Evolutionary conservation across 2,329 filamentous ascomycete species (phyloP).

Genomic region (Colletotrichum australisinense): DNA sequence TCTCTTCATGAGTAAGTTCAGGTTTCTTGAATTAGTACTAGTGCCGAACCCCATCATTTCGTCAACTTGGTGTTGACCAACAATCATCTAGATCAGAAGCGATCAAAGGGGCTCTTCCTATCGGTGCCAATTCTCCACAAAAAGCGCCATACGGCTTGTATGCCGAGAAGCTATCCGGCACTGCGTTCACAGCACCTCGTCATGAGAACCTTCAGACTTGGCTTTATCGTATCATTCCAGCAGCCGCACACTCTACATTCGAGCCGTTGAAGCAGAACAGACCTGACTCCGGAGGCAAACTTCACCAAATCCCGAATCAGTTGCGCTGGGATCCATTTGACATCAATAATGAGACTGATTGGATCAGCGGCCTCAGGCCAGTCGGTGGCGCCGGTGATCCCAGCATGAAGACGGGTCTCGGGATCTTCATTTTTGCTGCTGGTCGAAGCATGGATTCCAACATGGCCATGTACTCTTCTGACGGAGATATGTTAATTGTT

Average conservation of each 20-base stretch:
- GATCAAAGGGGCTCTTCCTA: slow-evolving; percentile 72
- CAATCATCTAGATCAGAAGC: slow-evolving; percentile 67
- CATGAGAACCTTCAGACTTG: slow-evolving; percentile 69
- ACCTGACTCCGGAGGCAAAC: slow-evolving; percentile 59
- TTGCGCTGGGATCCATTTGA: slow-evolving; percentile 87
- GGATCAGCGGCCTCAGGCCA: slow-evolving; percentile 63
- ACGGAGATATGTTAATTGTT: slow-evolving; percentile 76
- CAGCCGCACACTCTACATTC: slow-evolving; percentile 60
- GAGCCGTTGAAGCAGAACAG: slow-evolving; percentile 37
- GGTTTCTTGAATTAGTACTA: not conserved
- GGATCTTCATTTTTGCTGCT: slow-evolving; percentile 76
- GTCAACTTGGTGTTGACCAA: not conserved
- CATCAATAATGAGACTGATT: slow-evolving; percentile 57
- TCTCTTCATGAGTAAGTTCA: slow-evolving; percentile 73
- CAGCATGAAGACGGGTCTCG: slow-evolving; percentile 74
- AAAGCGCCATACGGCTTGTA: slow-evolving; percentile 77
- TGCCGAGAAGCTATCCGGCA: slow-evolving; percentile 73
- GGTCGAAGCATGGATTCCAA: slow-evolving; percentile 75
- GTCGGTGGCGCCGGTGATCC: slow-evolving; percentile 79
- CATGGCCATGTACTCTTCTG: slow-evolving; percentile 77
- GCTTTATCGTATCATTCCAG: slow-evolving; percentile 69
- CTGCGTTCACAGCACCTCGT: slow-evolving; percentile 69
- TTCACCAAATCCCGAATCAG: slow-evolving; percentile 84
- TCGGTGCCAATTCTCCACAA: slow-evolving; percentile 78
- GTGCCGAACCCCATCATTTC: not conserved